Percentiles rank a stretch among this genome's conserved stretches.
These are phyloP conservation scores for Eremochloa ophiuroides DNA, from an alignment of 176 grass and related monocot species.

Conservation along the genomic window DNA sequence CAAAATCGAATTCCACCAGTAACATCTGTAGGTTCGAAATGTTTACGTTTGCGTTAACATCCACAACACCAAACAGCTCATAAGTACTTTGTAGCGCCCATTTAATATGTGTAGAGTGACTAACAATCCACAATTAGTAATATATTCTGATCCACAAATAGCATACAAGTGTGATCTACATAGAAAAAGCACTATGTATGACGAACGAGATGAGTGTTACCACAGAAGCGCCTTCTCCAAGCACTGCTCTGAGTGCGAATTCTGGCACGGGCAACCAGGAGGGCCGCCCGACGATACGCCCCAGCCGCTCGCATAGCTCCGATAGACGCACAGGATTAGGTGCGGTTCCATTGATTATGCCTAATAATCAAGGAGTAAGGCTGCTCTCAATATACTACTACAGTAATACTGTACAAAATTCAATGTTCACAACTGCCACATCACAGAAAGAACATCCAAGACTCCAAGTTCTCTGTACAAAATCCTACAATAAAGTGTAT, in stretches of 20 bases:
- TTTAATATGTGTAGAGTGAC: not conserved
- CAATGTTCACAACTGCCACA: not conserved
- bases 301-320: conserved; percentile 71
- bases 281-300: conserved; percentile 57
- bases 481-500: not conserved
- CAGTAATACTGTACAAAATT: not conserved
- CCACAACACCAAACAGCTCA: too few species aligned
- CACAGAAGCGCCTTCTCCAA: conserved; percentile 84
- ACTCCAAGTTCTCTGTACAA: not conserved
- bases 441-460: not conserved
- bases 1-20: too few species aligned
- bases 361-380: conserved; percentile 18
- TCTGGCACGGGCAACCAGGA: conserved; percentile 93
- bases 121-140: not conserved
- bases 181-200: not conserved
- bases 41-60: too few species aligned
- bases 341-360: conserved; percentile 85
- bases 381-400: not conserved
- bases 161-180: not conserved
- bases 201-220: conserved; percentile 27
- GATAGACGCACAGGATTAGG: conserved; percentile 79
- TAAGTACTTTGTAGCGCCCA: not conserved
- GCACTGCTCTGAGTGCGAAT: conserved; percentile 75
- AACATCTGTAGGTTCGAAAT: too few species aligned
- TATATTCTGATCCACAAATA: not conserved